Conservation (phyloP, 1,139 yeast species). For the Zygosaccharomyces pseudobailii region DNA sequence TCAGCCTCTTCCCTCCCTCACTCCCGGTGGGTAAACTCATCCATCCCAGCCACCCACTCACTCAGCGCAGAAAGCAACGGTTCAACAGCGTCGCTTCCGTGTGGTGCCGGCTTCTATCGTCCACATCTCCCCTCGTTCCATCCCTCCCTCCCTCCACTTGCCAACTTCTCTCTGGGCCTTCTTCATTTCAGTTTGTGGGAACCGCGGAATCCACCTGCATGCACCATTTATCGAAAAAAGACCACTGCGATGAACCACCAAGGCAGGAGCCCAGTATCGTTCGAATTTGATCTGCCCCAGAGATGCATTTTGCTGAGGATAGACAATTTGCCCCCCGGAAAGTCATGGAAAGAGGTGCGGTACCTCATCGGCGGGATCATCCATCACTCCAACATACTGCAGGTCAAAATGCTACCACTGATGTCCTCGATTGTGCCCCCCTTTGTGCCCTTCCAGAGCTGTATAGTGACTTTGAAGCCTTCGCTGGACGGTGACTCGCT, state of each 20-base stretch:
- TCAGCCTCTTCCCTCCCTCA: no score
- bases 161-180: not conserved
- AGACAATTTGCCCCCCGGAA: slow-evolving; percentile 34
- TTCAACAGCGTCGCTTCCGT: no score
- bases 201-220: not conserved
- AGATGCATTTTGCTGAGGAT: slow-evolving; percentile 19
- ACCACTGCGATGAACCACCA: not conserved
- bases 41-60: no score
- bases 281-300: not conserved
- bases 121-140: not conserved
- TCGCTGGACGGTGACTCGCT: slow-evolving; percentile 19
- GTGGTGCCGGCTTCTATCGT: no score
- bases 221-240: not conserved
- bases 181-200: not conserved
- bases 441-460: slow-evolving; percentile 28
- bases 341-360: slow-evolving; percentile 33
- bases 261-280: not conserved
- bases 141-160: not conserved
- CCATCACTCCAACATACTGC: slow-evolving; percentile 27
- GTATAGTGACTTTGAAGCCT: slow-evolving; percentile 25
- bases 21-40: no score
- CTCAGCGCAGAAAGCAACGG: no score
- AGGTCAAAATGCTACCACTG: slow-evolving; percentile 31
- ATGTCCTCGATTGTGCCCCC: slow-evolving; percentile 32
- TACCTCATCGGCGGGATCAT: slow-evolving; percentile 32